Evolutionary conservation across 208 protist genomes (phyloP), one percentile per base, ranked within the genome.

Genomic region (Trypanosoma rangeli): DNA sequence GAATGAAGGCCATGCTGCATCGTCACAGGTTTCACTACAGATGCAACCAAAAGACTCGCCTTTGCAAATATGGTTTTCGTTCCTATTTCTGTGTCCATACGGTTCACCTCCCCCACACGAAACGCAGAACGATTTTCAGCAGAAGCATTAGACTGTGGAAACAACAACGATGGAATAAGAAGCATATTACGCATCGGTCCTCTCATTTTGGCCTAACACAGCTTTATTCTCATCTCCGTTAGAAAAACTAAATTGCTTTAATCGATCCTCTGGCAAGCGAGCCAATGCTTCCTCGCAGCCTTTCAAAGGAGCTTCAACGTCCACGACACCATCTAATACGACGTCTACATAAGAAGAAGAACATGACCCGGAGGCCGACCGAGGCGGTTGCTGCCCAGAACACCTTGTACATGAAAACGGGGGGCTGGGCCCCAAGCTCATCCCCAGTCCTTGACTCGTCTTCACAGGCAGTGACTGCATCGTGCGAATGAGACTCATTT

Each of bases 1-100:
- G 52, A 12, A 15, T 64, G 59, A n/a, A 24, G 1, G 18, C 22
- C 37, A 54, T 63, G 68, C 24, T 57, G 44, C 62, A 75, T 75
- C 13, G 70, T 65, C 15, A 35, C 20, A 29, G 44, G 0, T 54
- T 20, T 37, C 64, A 9, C 20, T 57, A 24, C 0, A 57, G 3
- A 28, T 28, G 13, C 24, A 46, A 1, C 26, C 49, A 26, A 53
- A 26, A 3, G 4, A 53, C 9, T n/a, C 18, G 12, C 49, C 46
- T 50, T 50, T 50, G 13, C 46, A 22, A 15, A 3, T n/a, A 15
- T 5, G 18, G 46, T 15, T 50, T 50, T 15, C 46, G 2, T 50
- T 12, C 16, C 22, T 53, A 12, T 3, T 26, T 26, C 5, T 26
- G 49, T 26, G 49, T 12, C n/a, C 49, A 20, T 53, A 53, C n/a